phyloP scores from a whole-genome alignment of 2,329 filamentous ascomycete genomes.

The Neoscytalidium dimidiatum region DNA sequence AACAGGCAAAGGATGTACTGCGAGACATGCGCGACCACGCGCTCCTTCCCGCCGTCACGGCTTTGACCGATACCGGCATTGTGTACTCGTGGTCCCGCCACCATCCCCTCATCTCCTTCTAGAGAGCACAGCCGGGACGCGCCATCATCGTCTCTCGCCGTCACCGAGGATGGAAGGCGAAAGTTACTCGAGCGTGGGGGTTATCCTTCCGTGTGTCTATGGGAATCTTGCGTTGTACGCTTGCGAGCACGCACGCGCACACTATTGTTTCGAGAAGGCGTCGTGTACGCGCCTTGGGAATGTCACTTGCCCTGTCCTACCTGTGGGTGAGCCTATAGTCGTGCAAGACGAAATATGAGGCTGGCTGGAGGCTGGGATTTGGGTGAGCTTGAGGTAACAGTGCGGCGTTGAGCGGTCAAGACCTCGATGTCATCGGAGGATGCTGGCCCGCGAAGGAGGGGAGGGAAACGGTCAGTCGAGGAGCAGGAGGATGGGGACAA shows the following conservation, averaged over 20 bases:
- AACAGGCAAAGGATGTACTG: background rate
- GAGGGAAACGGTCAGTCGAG: background rate
- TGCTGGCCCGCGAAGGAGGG: background rate
- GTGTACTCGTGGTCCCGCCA: background rate
- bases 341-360: constrained; percentile 6
- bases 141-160: background rate
- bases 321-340: background rate
- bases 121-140: background rate
- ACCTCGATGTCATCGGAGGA: background rate
- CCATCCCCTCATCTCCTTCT: background rate
- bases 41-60: background rate
- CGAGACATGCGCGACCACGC: background rate
- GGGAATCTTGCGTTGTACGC: background rate
- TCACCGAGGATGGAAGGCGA: background rate
- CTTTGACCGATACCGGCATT: background rate
- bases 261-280: constrained; percentile 12
- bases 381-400: constrained; percentile 4
- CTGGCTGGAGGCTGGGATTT: constrained; percentile 12
- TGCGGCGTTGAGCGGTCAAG: constrained; percentile 15
- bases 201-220: no score
- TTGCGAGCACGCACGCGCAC: background rate
- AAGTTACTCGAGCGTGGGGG: background rate
- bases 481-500: background rate
- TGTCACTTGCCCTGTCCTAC: background rate
- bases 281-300: background rate